Evolutionary conservation across 2,329 filamentous ascomycete species (phyloP), one percentile per base, ranked within the genome.

Genomic region (Huntiella abstrusa): DNA sequence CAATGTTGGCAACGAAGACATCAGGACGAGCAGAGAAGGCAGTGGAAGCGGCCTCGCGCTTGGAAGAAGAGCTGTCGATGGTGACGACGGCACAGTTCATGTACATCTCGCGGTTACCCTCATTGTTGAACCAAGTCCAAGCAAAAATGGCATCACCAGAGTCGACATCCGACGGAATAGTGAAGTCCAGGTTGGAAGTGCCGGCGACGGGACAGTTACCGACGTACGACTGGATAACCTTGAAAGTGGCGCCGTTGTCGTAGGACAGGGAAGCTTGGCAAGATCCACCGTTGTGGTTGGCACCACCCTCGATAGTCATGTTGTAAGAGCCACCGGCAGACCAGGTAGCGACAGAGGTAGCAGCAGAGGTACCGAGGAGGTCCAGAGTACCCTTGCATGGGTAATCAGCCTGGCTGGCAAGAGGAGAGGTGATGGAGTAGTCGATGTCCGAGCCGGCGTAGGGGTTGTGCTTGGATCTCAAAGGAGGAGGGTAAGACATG

Each of bases 21-120:
- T 68, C 60, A 1, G 83, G 82, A 1, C 80, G 73, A 38, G 59
- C 58, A 48, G 64, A 62, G 58, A 83, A 75, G 33, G 47, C 35
- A 41, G 65, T 44, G 4, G 28, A 46, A 3, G 52, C 35, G 22
- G 53, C 51, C 11, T 48, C 51, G 32, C 54, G 55, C 36, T 50
- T 57, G 11, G 34, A 13, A 46, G 57, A 56, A 42, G 60, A 59
- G 22, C 61, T 60, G 46, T 58, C 61, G 57, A 86, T 76, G 51
- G 71, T 74, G 54, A 87, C 71, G 44, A 72, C 67, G 5, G 83
- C 82, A 57, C 83, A 91, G 63, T 85, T 84, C 79, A 85, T 85
- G 70, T 91, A 91, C 73, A 82, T 83, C 59, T 88, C 83, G 41
- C 83, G 71, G 62, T 86, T 86, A 19, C 83, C 82, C 36, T 80